Percentiles rank a stretch among this genome's conserved stretches.
These are phyloP conservation scores for Candida oleophila DNA, from an alignment of 805 yeast species.

Conservation along the genomic window DNA sequence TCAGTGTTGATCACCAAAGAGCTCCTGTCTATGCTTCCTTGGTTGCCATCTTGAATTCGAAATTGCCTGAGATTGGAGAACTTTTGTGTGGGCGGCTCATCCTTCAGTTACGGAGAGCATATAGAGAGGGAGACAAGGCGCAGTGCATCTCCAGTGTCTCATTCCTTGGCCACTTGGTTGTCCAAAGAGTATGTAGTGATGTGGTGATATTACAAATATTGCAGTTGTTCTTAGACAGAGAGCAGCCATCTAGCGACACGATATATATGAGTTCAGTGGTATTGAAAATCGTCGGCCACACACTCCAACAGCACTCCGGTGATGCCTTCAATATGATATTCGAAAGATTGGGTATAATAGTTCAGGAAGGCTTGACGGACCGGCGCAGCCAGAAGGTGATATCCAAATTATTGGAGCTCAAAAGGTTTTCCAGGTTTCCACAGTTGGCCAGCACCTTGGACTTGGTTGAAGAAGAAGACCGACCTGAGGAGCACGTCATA, in stretches of 20 bases:
- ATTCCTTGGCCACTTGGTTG: slow-evolving; percentile 63
- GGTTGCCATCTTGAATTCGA: slow-evolving; percentile 59
- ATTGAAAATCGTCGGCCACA: slow-evolving; percentile 52
- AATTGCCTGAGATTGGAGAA: slow-evolving; percentile 68
- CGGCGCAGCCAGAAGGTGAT: slow-evolving; percentile 44
- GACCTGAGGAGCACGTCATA: slow-evolving; percentile 48
- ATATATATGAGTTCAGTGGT: slow-evolving; percentile 54
- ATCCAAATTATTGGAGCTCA: slow-evolving; percentile 50
- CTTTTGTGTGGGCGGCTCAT: slow-evolving; percentile 53
- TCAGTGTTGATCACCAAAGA: slow-evolving; percentile 17
- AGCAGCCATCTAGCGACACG: slow-evolving; percentile 51
- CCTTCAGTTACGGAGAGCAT: slow-evolving; percentile 56
- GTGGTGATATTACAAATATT: slow-evolving; percentile 33
- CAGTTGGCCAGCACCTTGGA: slow-evolving; percentile 50
- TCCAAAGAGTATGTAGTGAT: slow-evolving; percentile 51
- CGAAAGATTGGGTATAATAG: slow-evolving; percentile 58
- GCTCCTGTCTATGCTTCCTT: slow-evolving; percentile 57
- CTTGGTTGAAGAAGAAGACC: slow-evolving; percentile 63
- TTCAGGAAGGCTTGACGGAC: slow-evolving; percentile 50
- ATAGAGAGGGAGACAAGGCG: slow-evolving; percentile 43
- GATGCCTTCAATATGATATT: slow-evolving; percentile 50
- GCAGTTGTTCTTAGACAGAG: slow-evolving; percentile 26
- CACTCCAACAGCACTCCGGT: slow-evolving; percentile 41
- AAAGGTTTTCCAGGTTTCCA: slow-evolving; percentile 43
- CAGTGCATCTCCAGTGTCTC: slow-evolving; percentile 39